A percentile compares a stretch with the other conserved stretches of the same genome.
Evolutionary conservation across 352 stramenopile genomes (phyloP).

Genomic region (Globisporangium middletonii): DNA sequence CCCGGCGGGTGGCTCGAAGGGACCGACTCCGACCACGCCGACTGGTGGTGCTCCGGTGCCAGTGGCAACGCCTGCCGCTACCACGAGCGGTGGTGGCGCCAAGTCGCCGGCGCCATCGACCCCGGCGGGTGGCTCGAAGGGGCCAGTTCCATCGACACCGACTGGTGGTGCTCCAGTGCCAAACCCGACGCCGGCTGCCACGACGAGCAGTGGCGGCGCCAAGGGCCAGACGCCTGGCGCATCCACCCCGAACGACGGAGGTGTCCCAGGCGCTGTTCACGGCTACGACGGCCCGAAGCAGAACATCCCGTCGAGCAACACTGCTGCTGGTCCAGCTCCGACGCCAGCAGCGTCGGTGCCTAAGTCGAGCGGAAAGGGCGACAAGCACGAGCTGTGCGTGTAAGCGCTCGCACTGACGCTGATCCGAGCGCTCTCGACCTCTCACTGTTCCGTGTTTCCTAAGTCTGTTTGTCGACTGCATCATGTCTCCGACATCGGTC

Average conservation of each 20-base stretch:
- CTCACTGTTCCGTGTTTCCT: too few species aligned
- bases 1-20: neutral
- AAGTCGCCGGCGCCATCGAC: neutral
- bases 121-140: neutral
- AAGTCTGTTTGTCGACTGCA: too few species aligned
- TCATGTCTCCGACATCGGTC: too few species aligned
- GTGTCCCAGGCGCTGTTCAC: slow-evolving; percentile 9
- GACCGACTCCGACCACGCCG: neutral
- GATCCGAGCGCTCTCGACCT: neutral
- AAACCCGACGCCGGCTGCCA: slow-evolving; percentile 2
- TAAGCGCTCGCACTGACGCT: neutral
- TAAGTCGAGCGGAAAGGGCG: slow-evolving; percentile 5
- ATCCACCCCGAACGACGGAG: slow-evolving; percentile 4
- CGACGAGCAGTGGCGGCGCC: neutral
- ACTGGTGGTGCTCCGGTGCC: slow-evolving; percentile 1
- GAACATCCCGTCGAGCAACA: neutral
- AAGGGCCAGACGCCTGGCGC: neutral
- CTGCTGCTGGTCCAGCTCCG: slow-evolving; percentile 1
- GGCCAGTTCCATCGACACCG: neutral
- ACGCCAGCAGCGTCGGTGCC: slow-evolving; percentile 7
- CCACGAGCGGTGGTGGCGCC: neutral
- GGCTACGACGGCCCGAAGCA: slow-evolving; percentile 10
- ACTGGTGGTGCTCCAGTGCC: slow-evolving; percentile 2
- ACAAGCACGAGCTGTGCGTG: slow-evolving; percentile 12
- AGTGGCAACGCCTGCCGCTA: slow-evolving; percentile 1